Evolutionary conservation across 2,329 filamentous ascomycete species (phyloP), one percentile per base, ranked within the genome.

Genomic region (Scytalidium lignicola): DNA sequence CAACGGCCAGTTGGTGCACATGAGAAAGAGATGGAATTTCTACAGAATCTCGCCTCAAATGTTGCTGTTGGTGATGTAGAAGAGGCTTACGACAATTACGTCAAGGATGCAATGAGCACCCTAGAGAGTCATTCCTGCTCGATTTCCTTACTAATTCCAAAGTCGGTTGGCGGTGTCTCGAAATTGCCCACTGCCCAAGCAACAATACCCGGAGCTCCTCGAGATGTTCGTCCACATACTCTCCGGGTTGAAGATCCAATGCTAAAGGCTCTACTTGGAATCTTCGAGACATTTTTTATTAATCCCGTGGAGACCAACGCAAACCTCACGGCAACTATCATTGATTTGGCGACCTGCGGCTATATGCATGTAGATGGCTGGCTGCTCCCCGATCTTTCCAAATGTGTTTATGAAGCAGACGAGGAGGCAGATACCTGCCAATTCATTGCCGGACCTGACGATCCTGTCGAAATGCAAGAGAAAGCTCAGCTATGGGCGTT

Each of bases 241-340:
- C 72, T 88, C 17, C 76, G 76, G 47, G 75, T 74, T 1, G 79
- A 81, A 48, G 84, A 84, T 56, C 82, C 77, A 41, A 76, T 83
- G 29, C 74, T 84, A 43, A 81, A 79, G 63, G 81, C 87, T 8
- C 72, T 88, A 2, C 70, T 87, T 9, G 83, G 86, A 41, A 75
- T 92, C 7, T 68, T 99, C 10, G 78, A 85, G 41, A 84, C 78
- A 0, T 99, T 97, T 62, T 90, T 96, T 58, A 78, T 88, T 4
- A 99, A 99, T 59, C 85, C 90, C 2, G 83, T 97, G 2, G 90
- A 96, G 58, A 91, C 88, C 2, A 99, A 99, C 58, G 72, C 99
- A 3, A 87, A 86, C 0, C 74, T 96, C 1, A 97, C 92, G 0
- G 88, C 95, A 60, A 80, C 87, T 1, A 74, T 97, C 41, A 79